These are phyloP conservation scores for Grosmannia clavigera DNA, from an alignment of 2,329 filamentous ascomycete genomes.

Conservation along the genomic window DNA sequence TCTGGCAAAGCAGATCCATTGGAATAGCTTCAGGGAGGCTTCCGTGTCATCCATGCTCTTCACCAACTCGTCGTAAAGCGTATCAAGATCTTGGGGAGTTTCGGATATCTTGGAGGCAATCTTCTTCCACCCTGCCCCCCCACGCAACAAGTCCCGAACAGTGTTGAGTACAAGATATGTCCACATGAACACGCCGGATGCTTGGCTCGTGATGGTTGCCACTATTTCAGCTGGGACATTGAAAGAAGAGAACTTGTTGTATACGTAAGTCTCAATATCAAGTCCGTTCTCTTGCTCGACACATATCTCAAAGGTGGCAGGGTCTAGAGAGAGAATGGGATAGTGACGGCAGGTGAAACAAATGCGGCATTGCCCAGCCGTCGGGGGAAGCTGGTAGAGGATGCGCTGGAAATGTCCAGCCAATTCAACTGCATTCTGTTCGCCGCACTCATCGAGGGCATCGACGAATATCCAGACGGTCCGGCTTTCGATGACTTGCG, in stretches of 20 bases:
- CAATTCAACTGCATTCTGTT: slow-evolving; percentile 13
- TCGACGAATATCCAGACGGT: slow-evolving; percentile 21
- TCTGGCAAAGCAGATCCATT: slow-evolving; percentile 21
- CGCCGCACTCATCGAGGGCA: slow-evolving; percentile 22
- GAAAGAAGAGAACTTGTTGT: neutral
- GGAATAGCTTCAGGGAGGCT: slow-evolving; percentile 16
- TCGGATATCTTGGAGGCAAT: neutral
- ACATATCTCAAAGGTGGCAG: neutral
- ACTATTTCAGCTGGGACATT: neutral
- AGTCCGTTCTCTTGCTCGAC: neutral
- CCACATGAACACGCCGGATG: neutral
- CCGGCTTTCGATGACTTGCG: slow-evolving; percentile 3
- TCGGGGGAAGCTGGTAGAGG: slow-evolving; percentile 7
- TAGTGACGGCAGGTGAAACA: slow-evolving; percentile 22
- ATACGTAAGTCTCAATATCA: neutral
- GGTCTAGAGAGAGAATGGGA: slow-evolving; percentile 13
- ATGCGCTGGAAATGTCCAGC: slow-evolving; percentile 8
- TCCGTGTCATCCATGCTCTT: neutral
- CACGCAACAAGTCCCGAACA: neutral
- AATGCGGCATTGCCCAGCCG: slow-evolving; percentile 13
- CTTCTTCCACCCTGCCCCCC: neutral
- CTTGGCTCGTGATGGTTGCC: neutral
- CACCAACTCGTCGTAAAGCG: neutral
- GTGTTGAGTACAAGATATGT: neutral
- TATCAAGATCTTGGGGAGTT: neutral